Base-by-base conservation (phyloP, 306 rosid species). In the Ammopiptanthus mongolicus region DNA sequence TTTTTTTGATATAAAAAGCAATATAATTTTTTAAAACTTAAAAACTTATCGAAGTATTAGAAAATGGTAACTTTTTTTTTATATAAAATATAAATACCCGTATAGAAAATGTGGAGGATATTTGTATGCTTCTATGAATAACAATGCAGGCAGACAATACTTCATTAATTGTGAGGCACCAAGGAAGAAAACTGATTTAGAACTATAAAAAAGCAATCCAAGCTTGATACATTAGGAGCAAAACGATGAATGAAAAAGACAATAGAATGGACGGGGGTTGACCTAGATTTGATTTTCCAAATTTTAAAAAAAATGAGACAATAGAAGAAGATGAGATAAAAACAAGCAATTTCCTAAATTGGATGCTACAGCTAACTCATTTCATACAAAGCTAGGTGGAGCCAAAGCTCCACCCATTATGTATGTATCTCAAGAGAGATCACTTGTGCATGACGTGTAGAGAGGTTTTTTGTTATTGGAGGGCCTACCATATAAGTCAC, bases 401-500 rank as follows among this genome's bases (percentile, higher is more conserved):
- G 85, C 88, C 92, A 81, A 50, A 78, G 70, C 18, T 75, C 83
- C 81, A 85, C 83, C 77, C 39, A 61, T 34, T 21, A 36, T 47
- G 36, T 53, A 69, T 81, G 23, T 18, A 36, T 67, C 42, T 59
- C 51, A 72, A 77, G 51, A 77, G 80, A 72, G 75, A 59, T n/a
- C n/a, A n/a, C 74, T 73, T 72, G 76, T 56, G 76, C 72, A 82
- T 57, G 73, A 71, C 37, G 41, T 55, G 47, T 75, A 78, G 57
- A 73, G 69, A 78, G 76, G 5, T 31, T 67, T 19, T 73, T 69
- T 55, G 74, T 84, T 86, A 82, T 52, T 74, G 79, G 80, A 88
- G 84, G 90, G 70, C 86, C 87, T 84, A 87, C 90, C 56, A 61
- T 57, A 63, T 56, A 46, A 82, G 75, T 80, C 69, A 81, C 81